Evolutionary conservation across 371 early-diverging fungal species (phyloP), one percentile per base, ranked within the genome.

Genomic region (Chytridium lagenaria): DNA sequence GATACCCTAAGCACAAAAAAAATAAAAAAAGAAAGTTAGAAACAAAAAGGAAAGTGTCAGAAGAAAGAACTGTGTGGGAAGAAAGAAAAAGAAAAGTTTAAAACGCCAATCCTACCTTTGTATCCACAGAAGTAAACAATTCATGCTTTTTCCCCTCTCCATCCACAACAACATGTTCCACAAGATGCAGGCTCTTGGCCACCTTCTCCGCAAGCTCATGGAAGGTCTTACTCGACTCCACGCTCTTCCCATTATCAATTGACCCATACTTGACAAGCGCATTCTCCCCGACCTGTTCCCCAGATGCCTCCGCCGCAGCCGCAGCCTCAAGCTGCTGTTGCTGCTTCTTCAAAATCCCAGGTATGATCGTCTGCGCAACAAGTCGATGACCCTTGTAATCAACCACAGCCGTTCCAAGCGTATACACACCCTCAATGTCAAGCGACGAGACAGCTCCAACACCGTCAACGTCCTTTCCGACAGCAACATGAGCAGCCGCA

Each of bases 391-490:
- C 98, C 79, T 91, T 92, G 83, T 94, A 96, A 71, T 98, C 98
- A 28, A 97, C 90, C 44, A 96, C 88, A 23, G 92, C 93, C 55
- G 94, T 95, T 50, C 93, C 96, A 70, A 96, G 80, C 0, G 95
- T 94, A 80, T 92, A 89, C 26, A 95, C 74, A 1, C 90, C 93
- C 31, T 76, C 69, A 61, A 76, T 66, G 74, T 94, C 94, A 36
- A 92, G 81, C 39, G 90, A 88, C 80, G 91, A 91, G 49, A 97
- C 78, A 31, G 90, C 80, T 59, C 90, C 86, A 64, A 95, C 92
- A 72, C 98, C 96, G 68, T 94, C 92, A 57, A 98, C 81, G 78
- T 98, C 98, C 81, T 98, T 98, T 51, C 93, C 90, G 5, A 95
- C 92, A 7, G 95, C 94, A 3, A 95, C 96, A 74, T 95, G 95